Evolutionary conservation across 805 yeast genomes (phyloP), one percentile per base, ranked within the genome.

Genomic region (Candida tallmaniae): DNA sequence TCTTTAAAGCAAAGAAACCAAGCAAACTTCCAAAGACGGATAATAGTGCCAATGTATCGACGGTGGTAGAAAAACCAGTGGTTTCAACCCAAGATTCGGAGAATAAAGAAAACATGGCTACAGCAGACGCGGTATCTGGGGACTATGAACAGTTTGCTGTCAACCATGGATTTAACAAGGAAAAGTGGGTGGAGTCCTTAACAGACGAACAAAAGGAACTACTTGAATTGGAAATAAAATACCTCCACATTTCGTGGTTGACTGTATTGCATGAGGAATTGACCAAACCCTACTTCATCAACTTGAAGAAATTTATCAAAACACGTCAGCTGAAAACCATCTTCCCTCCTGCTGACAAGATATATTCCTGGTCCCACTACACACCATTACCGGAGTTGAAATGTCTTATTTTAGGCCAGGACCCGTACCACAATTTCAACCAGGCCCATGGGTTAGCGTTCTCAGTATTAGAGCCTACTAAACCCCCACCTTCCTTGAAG

Each of bases 371-470:
- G 97, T 80, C 94, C 2, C 73, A 87, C 21, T 67, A 80, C 12
- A 87, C 97, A 0, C 95, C 96, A 0, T 63, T 90, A 14, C 64
- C 76, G 4, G 56, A 73, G 3, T 83, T 88, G 13, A 80, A 78
- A 50, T 93, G 90, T 18, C 72, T 93, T 1, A 73, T 93, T 9
- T 64, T 93, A 29, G 98, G 98, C 1, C 98, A 93, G 56, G 98
- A 93, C 55, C 98, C 98, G 0, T 93, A 93, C 55, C 98, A 93
- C 58, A 87, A 88, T 55, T 59, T 60, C 47, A 83, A 84, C 54
- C 98, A 93, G 57, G 98, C 98, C 0, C 98, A 93, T 52, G 98
- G 98, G 0, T 63, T 93, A 19, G 97, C 98, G 3, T 93, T 93
- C 48, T 83, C 94, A 14, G 97, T 93, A 1, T 70, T 77, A 36